Percentiles rank a stretch among this genome's conserved stretches.
Evolutionary conservation across 805 yeast genomes (phyloP).

Genomic region (Lachancea dasiensis): DNA sequence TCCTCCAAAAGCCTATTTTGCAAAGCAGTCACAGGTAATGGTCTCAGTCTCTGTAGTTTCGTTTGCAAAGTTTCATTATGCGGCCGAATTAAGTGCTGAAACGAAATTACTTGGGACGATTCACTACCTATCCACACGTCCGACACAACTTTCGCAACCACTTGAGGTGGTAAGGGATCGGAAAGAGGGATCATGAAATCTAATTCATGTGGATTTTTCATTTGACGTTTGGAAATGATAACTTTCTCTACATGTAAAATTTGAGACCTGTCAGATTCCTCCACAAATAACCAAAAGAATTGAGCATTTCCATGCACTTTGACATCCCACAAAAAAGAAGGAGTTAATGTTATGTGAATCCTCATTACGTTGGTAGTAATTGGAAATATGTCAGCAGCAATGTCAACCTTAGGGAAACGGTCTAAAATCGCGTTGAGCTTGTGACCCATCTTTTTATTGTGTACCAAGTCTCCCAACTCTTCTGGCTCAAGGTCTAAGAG

Average conservation of each 20-base stretch:
- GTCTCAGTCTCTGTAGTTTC: slow-evolving; percentile 70
- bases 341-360: slow-evolving; percentile 59
- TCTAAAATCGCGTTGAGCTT: slow-evolving; percentile 54
- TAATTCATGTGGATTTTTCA: slow-evolving; percentile 55
- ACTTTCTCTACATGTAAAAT: slow-evolving; percentile 80
- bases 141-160: slow-evolving; percentile 70
- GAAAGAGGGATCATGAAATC: slow-evolving; percentile 90
- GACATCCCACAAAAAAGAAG: slow-evolving; percentile 85
- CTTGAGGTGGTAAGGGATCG: slow-evolving; percentile 87
- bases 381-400: slow-evolving; percentile 82
- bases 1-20: slow-evolving; percentile 60
- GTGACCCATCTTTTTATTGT: slow-evolving; percentile 68
- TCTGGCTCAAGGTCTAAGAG: slow-evolving; percentile 64
- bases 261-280: slow-evolving; percentile 67
- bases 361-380: slow-evolving; percentile 82
- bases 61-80: slow-evolving; percentile 83
- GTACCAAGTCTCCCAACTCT: slow-evolving; percentile 88
- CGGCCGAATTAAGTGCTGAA: slow-evolving; percentile 86
- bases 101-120: slow-evolving; percentile 67
- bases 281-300: slow-evolving; percentile 89
- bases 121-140: slow-evolving; percentile 91
- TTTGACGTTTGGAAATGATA: slow-evolving; percentile 54
- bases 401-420: slow-evolving; percentile 66
- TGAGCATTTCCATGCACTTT: slow-evolving; percentile 77
- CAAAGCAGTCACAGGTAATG: slow-evolving; percentile 77